These are phyloP conservation scores for Bolboschoenoplectus hybrid DNA, from an alignment of 202 grass and related monocot genomes.

Conservation along the genomic window DNA sequence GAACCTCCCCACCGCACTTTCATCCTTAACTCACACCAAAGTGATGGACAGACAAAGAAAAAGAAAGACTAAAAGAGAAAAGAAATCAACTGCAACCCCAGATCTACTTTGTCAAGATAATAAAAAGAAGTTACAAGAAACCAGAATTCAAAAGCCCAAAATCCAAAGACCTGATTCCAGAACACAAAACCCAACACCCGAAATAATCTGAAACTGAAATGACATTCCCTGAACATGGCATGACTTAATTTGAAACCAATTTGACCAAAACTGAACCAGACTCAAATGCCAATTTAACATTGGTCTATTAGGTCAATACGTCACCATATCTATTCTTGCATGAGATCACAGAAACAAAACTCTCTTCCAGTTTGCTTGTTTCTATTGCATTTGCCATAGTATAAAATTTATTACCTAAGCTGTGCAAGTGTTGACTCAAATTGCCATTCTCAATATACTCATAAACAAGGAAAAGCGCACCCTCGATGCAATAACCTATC, in stretches of 20 bases:
- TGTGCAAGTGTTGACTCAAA: constrained; percentile 80
- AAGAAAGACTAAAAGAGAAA: constrained; percentile 8
- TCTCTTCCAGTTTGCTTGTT: background rate
- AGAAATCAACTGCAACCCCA: background rate
- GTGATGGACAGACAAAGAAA: background rate
- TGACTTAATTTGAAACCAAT: constrained; percentile 10
- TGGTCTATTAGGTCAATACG: background rate
- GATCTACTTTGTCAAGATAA: constrained; percentile 17
- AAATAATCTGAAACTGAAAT: constrained; percentile 2
- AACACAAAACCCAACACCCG: background rate
- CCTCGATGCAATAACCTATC: constrained; percentile 92
- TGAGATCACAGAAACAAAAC: constrained; percentile 18
- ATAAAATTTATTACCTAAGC: constrained; percentile 55
- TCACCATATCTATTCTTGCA: constrained; percentile 9
- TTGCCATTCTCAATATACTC: constrained; percentile 95
- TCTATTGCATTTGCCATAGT: constrained; percentile 26
- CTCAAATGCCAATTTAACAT: background rate
- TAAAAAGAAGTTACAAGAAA: constrained; percentile 9
- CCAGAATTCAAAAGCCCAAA: background rate
- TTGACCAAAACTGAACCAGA: background rate
- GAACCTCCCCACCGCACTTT: background rate
- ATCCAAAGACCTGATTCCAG: background rate
- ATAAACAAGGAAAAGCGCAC: constrained; percentile 87
- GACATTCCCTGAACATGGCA: background rate
- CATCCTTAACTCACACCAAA: background rate